phyloP scores from a whole-genome alignment of 2,329 filamentous ascomycete genomes.

The Arachnomyces sp. region DNA sequence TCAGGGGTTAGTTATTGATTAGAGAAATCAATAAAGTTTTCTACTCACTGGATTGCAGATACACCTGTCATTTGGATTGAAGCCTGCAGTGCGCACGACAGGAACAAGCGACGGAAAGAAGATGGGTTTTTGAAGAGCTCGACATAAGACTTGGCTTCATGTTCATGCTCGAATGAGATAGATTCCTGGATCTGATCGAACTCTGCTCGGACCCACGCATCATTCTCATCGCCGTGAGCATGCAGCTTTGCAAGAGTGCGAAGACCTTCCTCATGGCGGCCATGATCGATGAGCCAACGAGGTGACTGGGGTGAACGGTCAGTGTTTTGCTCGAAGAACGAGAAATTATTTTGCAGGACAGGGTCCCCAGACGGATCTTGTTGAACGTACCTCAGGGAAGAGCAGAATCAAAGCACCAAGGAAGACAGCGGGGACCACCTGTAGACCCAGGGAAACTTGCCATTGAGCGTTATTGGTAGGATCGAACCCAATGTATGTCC shows the following conservation, averaged over 20 bases:
- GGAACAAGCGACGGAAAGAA: slow-evolving; percentile 62
- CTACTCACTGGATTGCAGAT: slow-evolving; percentile 54
- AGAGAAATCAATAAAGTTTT: background rate
- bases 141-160: slow-evolving; percentile 60
- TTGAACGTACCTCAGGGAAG: slow-evolving; percentile 55
- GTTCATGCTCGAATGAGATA: slow-evolving; percentile 58
- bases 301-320: slow-evolving; percentile 36
- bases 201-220: slow-evolving; percentile 64
- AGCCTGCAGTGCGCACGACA: slow-evolving; percentile 61
- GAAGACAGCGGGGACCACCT: slow-evolving; percentile 59
- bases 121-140: slow-evolving; percentile 61
- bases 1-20: background rate
- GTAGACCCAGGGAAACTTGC: slow-evolving; percentile 60
- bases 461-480: slow-evolving; percentile 45
- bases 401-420: slow-evolving; percentile 57
- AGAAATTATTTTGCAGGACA: background rate
- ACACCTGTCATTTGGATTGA: slow-evolving; percentile 70
- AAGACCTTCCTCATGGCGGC: slow-evolving; percentile 56
- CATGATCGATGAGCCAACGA: slow-evolving; percentile 68
- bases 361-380: background rate
- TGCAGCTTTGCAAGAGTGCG: slow-evolving; percentile 61
- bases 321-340: slow-evolving; percentile 22
- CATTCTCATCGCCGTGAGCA: slow-evolving; percentile 55
- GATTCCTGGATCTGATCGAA: slow-evolving; percentile 61
- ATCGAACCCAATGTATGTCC: slow-evolving; percentile 46